Evolutionary conservation across 306 rosid species (phyloP).

Genomic region (Astragalus membranaceus): DNA sequence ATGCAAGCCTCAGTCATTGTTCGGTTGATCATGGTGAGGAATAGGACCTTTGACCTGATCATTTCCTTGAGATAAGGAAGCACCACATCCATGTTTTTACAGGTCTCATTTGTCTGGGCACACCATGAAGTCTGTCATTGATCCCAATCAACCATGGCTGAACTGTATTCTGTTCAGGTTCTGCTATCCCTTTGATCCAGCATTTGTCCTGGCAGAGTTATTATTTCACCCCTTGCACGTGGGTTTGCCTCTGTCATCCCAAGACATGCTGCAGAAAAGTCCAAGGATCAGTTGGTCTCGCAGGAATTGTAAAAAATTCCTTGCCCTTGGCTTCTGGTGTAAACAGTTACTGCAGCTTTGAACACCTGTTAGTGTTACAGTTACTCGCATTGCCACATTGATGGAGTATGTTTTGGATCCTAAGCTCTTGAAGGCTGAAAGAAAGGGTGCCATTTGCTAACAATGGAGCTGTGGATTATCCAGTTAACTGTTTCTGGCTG

Average conservation of each 20-base stretch:
- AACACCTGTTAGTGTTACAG: slow-evolving; percentile 7
- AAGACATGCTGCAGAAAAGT: slow-evolving; percentile 13
- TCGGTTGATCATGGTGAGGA: slow-evolving; percentile 10
- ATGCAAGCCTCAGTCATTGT: slow-evolving; percentile 18
- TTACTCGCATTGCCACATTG: background rate
- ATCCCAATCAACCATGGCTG: slow-evolving; percentile 9
- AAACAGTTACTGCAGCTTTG: slow-evolving; percentile 4
- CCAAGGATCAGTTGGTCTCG: background rate
- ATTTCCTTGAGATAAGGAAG: slow-evolving; percentile 14
- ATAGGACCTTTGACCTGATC: slow-evolving; percentile 16
- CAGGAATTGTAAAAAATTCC: slow-evolving; percentile 10
- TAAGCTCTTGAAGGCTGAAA: slow-evolving; percentile 15
- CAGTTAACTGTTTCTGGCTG: slow-evolving; percentile 3
- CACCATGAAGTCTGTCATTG: slow-evolving; percentile 6
- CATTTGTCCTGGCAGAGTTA: slow-evolving; percentile 22
- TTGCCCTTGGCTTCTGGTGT: slow-evolving; percentile 2
- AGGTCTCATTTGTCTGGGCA: slow-evolving; percentile 20
- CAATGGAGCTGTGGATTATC: background rate
- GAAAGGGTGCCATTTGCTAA: background rate
- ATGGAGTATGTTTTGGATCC: slow-evolving; percentile 6
- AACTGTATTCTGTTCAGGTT: slow-evolving; percentile 15
- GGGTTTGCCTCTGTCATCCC: slow-evolving; percentile 14
- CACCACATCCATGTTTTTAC: slow-evolving; percentile 15
- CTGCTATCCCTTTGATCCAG: slow-evolving; percentile 19
- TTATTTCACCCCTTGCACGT: slow-evolving; percentile 7